Conservation (phyloP, 2,329 filamentous ascomycete genomes). For the Bipolaris zeicola region DNA sequence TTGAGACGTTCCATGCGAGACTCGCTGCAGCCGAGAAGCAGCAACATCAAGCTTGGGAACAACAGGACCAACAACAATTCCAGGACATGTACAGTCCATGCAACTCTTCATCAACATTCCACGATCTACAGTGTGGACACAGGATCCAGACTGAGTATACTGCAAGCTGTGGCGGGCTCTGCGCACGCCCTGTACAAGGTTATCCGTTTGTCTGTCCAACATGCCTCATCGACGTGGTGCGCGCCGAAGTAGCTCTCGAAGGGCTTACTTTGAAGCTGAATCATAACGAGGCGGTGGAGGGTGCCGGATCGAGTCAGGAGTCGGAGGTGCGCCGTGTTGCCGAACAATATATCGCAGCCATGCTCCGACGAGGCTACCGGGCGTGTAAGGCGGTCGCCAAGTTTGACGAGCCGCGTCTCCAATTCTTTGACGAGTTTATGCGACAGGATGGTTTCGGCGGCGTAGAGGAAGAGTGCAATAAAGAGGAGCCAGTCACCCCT, state of each 20-base stretch:
- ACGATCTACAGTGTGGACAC: constrained; percentile 16
- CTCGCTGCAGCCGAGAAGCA: constrained; percentile 11
- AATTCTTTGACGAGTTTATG: constrained; percentile 17
- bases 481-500: constrained; percentile 2
- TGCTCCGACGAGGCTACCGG: constrained; percentile 8
- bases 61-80: constrained; percentile 13
- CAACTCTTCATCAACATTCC: constrained; percentile 8
- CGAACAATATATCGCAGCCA: constrained; percentile 3
- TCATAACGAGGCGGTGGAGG: constrained; percentile 5
- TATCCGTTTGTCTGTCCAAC: constrained; percentile 10
- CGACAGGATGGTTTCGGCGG: constrained; percentile 14
- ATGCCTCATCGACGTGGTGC: constrained; percentile 13
- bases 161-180: constrained; percentile 11
- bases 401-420: constrained; percentile 13
- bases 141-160: constrained; percentile 15
- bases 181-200: constrained; percentile 5
- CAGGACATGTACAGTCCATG: constrained; percentile 16
- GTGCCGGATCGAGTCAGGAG: background rate
- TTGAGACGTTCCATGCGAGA: constrained; percentile 10
- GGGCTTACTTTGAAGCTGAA: constrained; percentile 5
- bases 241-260: constrained; percentile 15
- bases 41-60: background rate
- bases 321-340: constrained; percentile 7
- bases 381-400: constrained; percentile 10
- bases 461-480: constrained; percentile 1